Base-by-base conservation (phyloP, 176 grass and related monocot genomes). In the Cenchrus americanus region DNA sequence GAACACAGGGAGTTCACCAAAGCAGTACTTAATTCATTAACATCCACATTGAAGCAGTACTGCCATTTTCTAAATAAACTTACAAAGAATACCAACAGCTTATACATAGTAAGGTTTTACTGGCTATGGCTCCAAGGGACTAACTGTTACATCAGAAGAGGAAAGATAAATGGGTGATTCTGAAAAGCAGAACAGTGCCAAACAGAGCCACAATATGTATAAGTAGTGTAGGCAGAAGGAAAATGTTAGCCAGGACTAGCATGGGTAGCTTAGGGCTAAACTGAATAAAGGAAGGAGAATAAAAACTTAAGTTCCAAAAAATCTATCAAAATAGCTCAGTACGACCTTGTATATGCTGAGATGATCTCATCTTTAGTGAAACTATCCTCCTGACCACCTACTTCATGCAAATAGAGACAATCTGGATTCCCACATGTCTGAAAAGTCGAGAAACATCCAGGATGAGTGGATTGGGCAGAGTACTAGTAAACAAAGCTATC, bases 351-450 rank as follows among this genome's bases (percentile, higher is more conserved):
- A 88, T 94, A 99, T 61, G 93, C 97, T 87, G 97, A 99, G 66
- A 99, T 99, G 58, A 99, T 87, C 78, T 99, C 97, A 82, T 99
- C 97, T 86, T 99, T 99, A 57, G 97, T 99, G 68, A 99, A 99
- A 82, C 93, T 96, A 89, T 99, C 97, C 66, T 99, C 91, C 73
- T 99, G 97, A 82, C 84, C 86, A 69, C 97, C 93, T 73, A 94
- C 87, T 60, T 99, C 93, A 89, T 99, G 97, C 82, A 99, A 91
- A 99, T 99, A 99, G 68, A 99, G 89, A 83, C 97, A 99, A 84
- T 99, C 97, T 65, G 93, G 87, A 94, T 99, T 99, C 84, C 90
- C 94, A 91, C 97, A 99, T 11, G 81, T 92, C 97, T 99, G 86
- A 34, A 92, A 82, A 83, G 37, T 21, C n/a, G 41, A 58, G n/a